Conservation (phyloP, 257 asterid genomes). For the Solanum appendiculatum region DNA sequence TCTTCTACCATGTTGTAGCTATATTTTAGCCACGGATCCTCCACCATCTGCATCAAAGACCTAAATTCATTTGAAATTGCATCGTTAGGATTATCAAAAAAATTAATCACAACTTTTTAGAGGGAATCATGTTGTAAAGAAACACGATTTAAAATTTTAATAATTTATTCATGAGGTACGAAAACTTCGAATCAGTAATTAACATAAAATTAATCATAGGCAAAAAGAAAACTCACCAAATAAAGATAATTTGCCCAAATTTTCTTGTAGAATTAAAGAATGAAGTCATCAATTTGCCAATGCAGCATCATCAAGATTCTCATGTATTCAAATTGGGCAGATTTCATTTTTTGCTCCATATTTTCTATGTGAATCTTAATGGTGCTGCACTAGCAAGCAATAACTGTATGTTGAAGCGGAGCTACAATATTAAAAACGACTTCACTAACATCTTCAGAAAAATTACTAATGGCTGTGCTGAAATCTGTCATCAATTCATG, state of each 20-base stretch:
- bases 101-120: neutral
- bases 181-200: neutral
- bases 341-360: neutral
- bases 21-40: neutral
- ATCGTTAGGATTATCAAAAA: neutral
- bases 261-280: neutral
- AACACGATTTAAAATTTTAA: neutral
- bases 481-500: neutral
- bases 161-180: neutral
- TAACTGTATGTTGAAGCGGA: neutral
- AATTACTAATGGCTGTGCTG: neutral
- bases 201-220: neutral
- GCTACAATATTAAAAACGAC: neutral
- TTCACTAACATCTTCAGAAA: accelerated
- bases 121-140: neutral
- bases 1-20: neutral
- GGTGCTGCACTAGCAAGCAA: constrained; percentile 26
- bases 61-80: neutral
- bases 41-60: neutral
- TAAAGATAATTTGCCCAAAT: neutral
- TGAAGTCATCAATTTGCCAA: constrained; percentile 12
- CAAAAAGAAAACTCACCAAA: neutral
- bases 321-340: neutral
- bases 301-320: constrained; percentile 51
- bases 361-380: constrained; percentile 19